Evolutionary conservation across 495 filamentous ascomycete genomes (phyloP), one percentile per base, ranked within the genome.

Genomic region (Penicillium maclennaniae): DNA sequence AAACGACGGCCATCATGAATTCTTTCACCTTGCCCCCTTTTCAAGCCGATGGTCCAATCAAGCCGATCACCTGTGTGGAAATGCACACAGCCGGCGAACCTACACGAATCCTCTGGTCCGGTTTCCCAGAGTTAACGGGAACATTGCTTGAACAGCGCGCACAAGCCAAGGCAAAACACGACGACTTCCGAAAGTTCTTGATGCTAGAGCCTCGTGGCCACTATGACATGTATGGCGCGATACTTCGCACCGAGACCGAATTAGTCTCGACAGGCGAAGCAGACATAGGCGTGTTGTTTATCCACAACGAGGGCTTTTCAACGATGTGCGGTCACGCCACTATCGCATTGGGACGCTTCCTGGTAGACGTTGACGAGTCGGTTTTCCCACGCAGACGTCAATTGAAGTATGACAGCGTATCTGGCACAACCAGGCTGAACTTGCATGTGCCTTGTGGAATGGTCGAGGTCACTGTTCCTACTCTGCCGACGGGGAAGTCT

Each of bases 301-400:
- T 56, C 79, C 63, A 88, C 46, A 85, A 91, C 42, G 87, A 87
- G 41, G 92, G 89, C 17, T 96, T 90, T 62, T 80, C 83, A 16
- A 86, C 84, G 3, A 89, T 96, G 56, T 88, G 86, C 54, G 84
- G 86, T 54, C 70, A 73, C 60, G 70, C 68, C 10, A 71, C 70
- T 8, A 65, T 73, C 45, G 70, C 67, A 1, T 40, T 71, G 26
- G 70, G 70, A 0, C 57, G 70, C 2, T 70, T 73, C 47, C 45
- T 62, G 9, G 59, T 59, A 16, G 55, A 59, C 27, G 17, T 37
- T 21, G 51, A 55, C 20, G 31, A 45, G 27, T 43, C 10, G 9
- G 16, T 59, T 6, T 59, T 62, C 21, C 56, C 59, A 4, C 48
- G 42, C 17, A 40, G 59, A 12, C 46, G 31, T 0, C 43, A 56